Evolutionary conservation across 306 rosid species (phyloP), one percentile per base, ranked within the genome.

Genomic region (Leucaena leucocephala): DNA sequence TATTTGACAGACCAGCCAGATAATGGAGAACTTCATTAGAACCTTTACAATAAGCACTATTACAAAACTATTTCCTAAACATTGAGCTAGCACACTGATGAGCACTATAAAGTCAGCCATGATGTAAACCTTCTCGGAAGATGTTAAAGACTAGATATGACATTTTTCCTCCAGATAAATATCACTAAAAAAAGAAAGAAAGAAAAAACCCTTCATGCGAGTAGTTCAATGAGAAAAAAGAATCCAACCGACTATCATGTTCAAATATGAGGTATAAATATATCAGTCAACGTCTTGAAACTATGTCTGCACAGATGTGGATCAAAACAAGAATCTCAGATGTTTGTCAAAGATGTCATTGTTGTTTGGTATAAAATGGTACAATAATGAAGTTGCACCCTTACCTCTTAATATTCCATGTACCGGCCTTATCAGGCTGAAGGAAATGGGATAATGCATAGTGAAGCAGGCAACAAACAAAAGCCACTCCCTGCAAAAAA

Each of bases 371-470:
- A 85, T 71, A 35, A 88, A 81, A 52, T 40, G 54, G 71, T 71
- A 27, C 48, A 13, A 36, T 79, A 39, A 49, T 0, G 66, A 59
- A 80, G 64, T 78, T 77, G 76, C 75, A 76, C 42, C 86, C 87
- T 85, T 82, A 92, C 98, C 98, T 95, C 85, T 89, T 86, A 66
- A 73, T 68, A 84, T 82, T 91, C 90, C 91, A 87, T 14, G 87
- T 76, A 85, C 83, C 88, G 81, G 85, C 65, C 81, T 87, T 83
- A 27, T 83, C 87, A 76, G 90, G 89, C 72, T 87, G 90, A 71
- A 44, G 89, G 84, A 91, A 78, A 75, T 82, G 87, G 67, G 94
- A 88, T 74, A 91, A 80, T 68, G 87, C 89, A 75, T 87, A 85
- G 81, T 90, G 90, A 72, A 87, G 71, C 71, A 86, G 81, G 86